Conservation (phyloP, 306 rosid species). For the Spatholobus suberectus region DNA sequence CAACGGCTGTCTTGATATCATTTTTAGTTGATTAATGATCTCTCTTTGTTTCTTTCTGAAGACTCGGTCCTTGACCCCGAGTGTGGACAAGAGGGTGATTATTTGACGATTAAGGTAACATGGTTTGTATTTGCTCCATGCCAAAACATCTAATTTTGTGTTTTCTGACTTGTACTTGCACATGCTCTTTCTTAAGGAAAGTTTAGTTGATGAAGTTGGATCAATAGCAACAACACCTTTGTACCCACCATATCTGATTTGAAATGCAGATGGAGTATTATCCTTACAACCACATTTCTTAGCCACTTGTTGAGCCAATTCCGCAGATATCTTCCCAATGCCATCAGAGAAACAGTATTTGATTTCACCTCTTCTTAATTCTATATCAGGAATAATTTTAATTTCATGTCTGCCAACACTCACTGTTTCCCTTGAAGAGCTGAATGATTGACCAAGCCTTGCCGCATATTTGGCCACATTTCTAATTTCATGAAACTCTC, state of each 20-base stretch:
- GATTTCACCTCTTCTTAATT: slow-evolving; percentile 37
- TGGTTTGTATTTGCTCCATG: slow-evolving; percentile 68
- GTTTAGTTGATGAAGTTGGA: slow-evolving; percentile 65
- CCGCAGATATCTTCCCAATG: slow-evolving; percentile 79
- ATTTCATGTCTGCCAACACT: slow-evolving; percentile 58
- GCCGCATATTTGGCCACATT: slow-evolving; percentile 96
- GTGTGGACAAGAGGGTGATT: slow-evolving; percentile 70
- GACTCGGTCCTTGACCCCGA: slow-evolving; percentile 58
- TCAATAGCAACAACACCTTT: slow-evolving; percentile 94
- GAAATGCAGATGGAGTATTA: slow-evolving; percentile 79
- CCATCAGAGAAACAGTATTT: slow-evolving; percentile 81
- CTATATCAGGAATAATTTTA: slow-evolving; percentile 71
- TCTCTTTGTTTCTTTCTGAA: slow-evolving; percentile 64
- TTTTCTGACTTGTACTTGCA: slow-evolving; percentile 66
- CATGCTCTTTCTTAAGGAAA: slow-evolving; percentile 87
- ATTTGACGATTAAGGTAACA: slow-evolving; percentile 67
- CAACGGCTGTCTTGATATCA: slow-evolving; percentile 61
- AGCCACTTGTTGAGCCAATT: slow-evolving; percentile 72
- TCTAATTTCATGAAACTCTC: slow-evolving; percentile 64
- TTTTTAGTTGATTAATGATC: slow-evolving; percentile 56
- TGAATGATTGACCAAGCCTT: slow-evolving; percentile 84
- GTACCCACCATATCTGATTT: slow-evolving; percentile 87
- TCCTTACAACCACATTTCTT: slow-evolving; percentile 54
- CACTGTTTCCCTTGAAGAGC: slow-evolving; percentile 82
- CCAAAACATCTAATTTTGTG: slow-evolving; percentile 73